Evolutionary conservation across 2,329 filamentous ascomycete genomes (phyloP), one percentile per base, ranked within the genome.

Genomic region (Penicillium sp.): DNA sequence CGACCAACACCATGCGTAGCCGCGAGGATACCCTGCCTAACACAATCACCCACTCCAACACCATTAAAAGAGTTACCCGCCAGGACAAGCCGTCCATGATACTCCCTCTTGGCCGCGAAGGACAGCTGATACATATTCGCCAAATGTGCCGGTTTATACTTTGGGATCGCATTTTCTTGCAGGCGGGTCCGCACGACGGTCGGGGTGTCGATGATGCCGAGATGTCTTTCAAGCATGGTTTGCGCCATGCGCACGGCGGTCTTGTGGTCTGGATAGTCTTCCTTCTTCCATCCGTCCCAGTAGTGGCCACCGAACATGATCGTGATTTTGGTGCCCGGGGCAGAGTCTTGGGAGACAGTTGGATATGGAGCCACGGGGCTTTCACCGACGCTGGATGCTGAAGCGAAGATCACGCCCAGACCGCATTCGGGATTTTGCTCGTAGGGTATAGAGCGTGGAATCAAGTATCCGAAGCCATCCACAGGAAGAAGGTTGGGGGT

Each of bases 241-340:
- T 85, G 85, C 37, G 93, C 92, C 84, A 94, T 89, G 6, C 77
- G 73, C 28, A 90, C 79, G 16, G 87, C 92, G 66, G 90, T 84
- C 14, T 88, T 81, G 63, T 88, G 83, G 54, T 84, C 80, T 0
- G 92, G 93, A 59, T 85, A 86, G 42, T 81, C 78, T 1, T 76
- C 70, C 52, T 71, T 49, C 66, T 69, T 71, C 80, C 84, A 87
- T 60, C 81, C 84, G 73, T 92, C 84, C 92, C 92, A 98, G 85
- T 91, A 92, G 78, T 97, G 93, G 1, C 95, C 95, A 61, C 95
- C 95, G 59, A 99, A 81, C 87, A 99, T 96, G 68, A 98, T 91
- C 16, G 94, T 97, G 56, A 98, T 78, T 75, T 96, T 97, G 14
- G 92, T 96, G 26, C 91, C 92, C 0, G 75, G 72, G 1, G 76